phyloP scores from a whole-genome alignment of 2,329 filamentous ascomycete species.

The Penicillium expansum region DNA sequence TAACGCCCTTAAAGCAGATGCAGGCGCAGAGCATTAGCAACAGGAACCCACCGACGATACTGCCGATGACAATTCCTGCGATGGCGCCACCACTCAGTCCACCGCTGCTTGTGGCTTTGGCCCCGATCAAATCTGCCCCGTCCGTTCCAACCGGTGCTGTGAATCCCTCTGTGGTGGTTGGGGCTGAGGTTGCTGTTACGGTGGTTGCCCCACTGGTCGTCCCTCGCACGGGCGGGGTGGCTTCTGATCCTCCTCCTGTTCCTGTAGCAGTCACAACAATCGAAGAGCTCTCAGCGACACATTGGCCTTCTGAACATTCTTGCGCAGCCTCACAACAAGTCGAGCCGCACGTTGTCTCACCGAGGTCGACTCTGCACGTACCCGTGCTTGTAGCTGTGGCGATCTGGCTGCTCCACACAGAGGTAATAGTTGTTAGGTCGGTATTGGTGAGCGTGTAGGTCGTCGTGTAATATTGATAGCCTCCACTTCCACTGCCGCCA shows the following conservation, averaged over 20 bases:
- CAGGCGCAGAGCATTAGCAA: slow-evolving; percentile 46
- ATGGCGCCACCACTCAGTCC: slow-evolving; percentile 51
- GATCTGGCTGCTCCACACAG: slow-evolving; percentile 50
- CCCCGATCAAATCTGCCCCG: slow-evolving; percentile 38
- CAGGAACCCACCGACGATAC: slow-evolving; percentile 45
- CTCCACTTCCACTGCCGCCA: slow-evolving; percentile 42
- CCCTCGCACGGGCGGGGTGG: slow-evolving; percentile 42
- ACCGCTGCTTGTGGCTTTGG: slow-evolving; percentile 27
- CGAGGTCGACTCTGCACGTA: slow-evolving; percentile 49
- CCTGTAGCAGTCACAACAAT: slow-evolving; percentile 37
- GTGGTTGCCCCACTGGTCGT: slow-evolving; percentile 45
- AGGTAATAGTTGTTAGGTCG: slow-evolving; percentile 53
- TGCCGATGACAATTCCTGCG: slow-evolving; percentile 52
- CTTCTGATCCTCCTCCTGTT: slow-evolving; percentile 14
- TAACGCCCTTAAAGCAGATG: slow-evolving; percentile 42
- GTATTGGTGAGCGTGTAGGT: slow-evolving; percentile 55
- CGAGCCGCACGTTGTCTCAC: slow-evolving; percentile 44
- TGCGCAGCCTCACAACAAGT: slow-evolving; percentile 47
- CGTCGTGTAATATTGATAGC: slow-evolving; percentile 52
- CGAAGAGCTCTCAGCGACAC: slow-evolving; percentile 43
- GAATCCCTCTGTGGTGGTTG: slow-evolving; percentile 46
- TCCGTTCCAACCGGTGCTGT: slow-evolving; percentile 46
- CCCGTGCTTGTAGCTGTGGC: slow-evolving; percentile 25
- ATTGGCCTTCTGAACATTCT: slow-evolving; percentile 43
- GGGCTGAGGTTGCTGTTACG: slow-evolving; percentile 42